Evolutionary conservation across 208 protist species (phyloP), one percentile per base, ranked within the genome.

Genomic region (Crithidia fasciculata): DNA sequence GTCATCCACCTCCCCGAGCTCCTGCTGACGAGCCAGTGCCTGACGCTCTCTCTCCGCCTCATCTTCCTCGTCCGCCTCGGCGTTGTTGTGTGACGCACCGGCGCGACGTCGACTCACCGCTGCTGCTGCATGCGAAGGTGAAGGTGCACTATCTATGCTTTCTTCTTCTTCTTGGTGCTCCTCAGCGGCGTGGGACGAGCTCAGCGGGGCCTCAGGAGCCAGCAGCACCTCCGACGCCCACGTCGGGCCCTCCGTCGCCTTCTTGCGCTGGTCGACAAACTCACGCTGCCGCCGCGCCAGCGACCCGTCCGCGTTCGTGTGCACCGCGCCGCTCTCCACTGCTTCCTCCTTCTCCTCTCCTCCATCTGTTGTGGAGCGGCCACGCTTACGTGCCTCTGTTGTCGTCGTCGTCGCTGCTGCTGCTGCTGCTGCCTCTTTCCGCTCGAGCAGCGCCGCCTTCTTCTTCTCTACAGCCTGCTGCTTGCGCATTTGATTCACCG

Each of bases 221-320:
- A 92, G 36, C 6, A 93, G 74, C 49, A 97, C 76, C 49, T 95
- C 87, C 8, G 85, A 53, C 2, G 89, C 83, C 90, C 92, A 97
- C 45, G 89, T 86, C 10, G 87, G 85, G 3, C 90, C 86, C 15
- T 71, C 82, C 3, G 84, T 88, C 2, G 83, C 81, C n/a, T 85
- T 83, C 39, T 72, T 77, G 45, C 88, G 85, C 55, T 86, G 82
- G 9, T 82, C 78, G n/a, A 97, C 77, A 68, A 97, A 97, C 62
- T 83, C 71, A 28, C 83, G 72, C 61, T 85, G 81, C 6, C 78
- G 79, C 0, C 75, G 69, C 41, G 16, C 52, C 19, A 79, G 28
- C 28, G 28, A 28, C 28, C 28, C 28, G 28, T 28, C 28, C 28
- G 28, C 28, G 53, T 7, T 54, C 55, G 16, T 70, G 64, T 28